Conservation (phyloP, 2,329 filamentous ascomycete species). For the Xylaria arbuscula region DNA sequence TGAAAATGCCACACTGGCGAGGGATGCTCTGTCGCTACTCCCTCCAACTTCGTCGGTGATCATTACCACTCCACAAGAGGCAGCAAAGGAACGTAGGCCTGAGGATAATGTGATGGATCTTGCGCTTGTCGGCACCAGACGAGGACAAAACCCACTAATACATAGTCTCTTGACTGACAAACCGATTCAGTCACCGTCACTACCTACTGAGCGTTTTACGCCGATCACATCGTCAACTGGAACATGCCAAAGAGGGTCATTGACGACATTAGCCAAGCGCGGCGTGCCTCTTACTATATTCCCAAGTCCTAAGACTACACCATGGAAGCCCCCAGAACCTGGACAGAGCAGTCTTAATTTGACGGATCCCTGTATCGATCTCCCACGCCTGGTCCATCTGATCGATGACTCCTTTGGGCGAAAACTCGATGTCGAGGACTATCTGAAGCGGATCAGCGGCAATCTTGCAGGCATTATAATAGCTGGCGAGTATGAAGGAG, state of each 20-base stretch:
- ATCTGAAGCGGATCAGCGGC: slow-evolving; percentile 81
- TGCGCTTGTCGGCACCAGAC: slow-evolving; percentile 60
- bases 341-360: slow-evolving; percentile 73
- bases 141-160: slow-evolving; percentile 82
- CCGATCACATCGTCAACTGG: slow-evolving; percentile 53
- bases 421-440: slow-evolving; percentile 84
- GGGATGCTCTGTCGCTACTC: slow-evolving; percentile 76
- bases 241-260: slow-evolving; percentile 51
- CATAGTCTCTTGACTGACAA: slow-evolving; percentile 97
- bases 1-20: slow-evolving; percentile 79
- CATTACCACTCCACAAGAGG: slow-evolving; percentile 87
- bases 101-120: slow-evolving; percentile 67
- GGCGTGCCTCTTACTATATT: slow-evolving; percentile 90
- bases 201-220: slow-evolving; percentile 76
- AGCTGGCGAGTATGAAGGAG: slow-evolving; percentile 95
- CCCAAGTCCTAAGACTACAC: slow-evolving; percentile 72
- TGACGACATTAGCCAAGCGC: slow-evolving; percentile 87
- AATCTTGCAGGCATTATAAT: slow-evolving; percentile 92
- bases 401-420: slow-evolving; percentile 95
- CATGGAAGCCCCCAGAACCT: slow-evolving; percentile 75
- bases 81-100: slow-evolving; percentile 65
- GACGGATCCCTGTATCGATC: slow-evolving; percentile 83
- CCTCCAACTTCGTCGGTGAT: slow-evolving; percentile 88
- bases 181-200: slow-evolving; percentile 88
- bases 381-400: slow-evolving; percentile 82